Conservation (phyloP, 805 yeast species). For the Lachancea meyersii region DNA sequence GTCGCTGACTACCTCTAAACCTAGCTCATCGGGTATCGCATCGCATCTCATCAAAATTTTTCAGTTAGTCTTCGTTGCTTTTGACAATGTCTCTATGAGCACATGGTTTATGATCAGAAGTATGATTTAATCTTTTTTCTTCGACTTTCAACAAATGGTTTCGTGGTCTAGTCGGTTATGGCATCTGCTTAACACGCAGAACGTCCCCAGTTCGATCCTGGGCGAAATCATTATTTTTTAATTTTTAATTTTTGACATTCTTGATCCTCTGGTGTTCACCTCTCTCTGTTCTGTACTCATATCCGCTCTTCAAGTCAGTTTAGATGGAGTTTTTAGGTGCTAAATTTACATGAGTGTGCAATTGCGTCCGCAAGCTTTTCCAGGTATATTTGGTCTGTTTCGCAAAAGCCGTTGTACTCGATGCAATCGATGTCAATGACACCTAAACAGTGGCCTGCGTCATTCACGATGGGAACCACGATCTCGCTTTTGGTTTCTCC, state of each 20-base stretch:
- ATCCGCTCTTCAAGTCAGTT: neutral
- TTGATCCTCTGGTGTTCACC: too few relatives aligned
- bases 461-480: slow-evolving; percentile 69
- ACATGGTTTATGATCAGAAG: too few relatives aligned
- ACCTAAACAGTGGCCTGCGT: slow-evolving; percentile 46
- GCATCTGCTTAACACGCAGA: slow-evolving; percentile 99
- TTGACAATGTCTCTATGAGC: neutral
- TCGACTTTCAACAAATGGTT: slow-evolving; percentile 44
- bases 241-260: neutral
- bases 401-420: slow-evolving; percentile 58
- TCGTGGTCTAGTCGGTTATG: slow-evolving; percentile 99
- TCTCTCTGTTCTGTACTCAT: too few relatives aligned
- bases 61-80: slow-evolving; percentile 2
- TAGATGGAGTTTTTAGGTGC: slow-evolving; percentile 11
- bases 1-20: neutral
- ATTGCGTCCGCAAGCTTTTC: slow-evolving; percentile 54
- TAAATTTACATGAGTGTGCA: slow-evolving; percentile 41
- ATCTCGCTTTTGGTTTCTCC: slow-evolving; percentile 91
- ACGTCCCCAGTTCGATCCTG: slow-evolving; percentile 99
- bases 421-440: slow-evolving; percentile 86
- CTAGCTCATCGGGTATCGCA: slow-evolving; percentile 6
- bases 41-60: slow-evolving; percentile 17
- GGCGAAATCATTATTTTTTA: slow-evolving; percentile 78
- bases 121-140: neutral
- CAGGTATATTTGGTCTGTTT: slow-evolving; percentile 50